Evolutionary conservation across 1,139 yeast species (phyloP).

Genomic region (Candida neerlandica): DNA sequence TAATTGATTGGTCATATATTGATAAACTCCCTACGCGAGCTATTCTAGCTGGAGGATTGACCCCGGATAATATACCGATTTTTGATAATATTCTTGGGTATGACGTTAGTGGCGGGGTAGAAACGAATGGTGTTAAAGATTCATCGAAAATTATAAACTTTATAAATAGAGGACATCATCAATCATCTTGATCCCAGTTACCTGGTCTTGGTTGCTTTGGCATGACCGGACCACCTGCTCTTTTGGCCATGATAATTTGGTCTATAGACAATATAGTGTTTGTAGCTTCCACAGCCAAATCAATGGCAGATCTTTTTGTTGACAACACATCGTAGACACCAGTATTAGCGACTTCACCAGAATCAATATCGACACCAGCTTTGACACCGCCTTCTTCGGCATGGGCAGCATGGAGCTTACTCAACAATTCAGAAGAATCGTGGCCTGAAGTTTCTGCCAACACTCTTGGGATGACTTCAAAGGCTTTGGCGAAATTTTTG

Average conservation of each 20-base stretch:
- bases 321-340: constrained; percentile 80
- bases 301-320: constrained; percentile 83
- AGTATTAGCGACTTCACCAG: constrained; percentile 67
- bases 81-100: constrained; percentile 68
- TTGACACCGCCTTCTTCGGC: constrained; percentile 38
- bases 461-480: constrained; percentile 90
- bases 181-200: constrained; percentile 97
- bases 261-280: constrained; percentile 87
- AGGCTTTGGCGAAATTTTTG: constrained; percentile 91
- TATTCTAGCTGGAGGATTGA: constrained; percentile 88
- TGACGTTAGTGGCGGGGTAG: constrained; percentile 97
- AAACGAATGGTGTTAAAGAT: constrained; percentile 69
- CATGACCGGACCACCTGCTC: constrained; percentile 96
- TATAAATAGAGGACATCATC: constrained; percentile 46
- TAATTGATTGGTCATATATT: constrained; percentile 65
- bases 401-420: constrained; percentile 88
- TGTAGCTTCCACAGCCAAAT: constrained; percentile 95
- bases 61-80: constrained; percentile 73
- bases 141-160: constrained; percentile 58
- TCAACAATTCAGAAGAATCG: constrained; percentile 84
- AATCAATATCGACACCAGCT: constrained; percentile 65
- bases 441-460: constrained; percentile 94
- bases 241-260: constrained; percentile 90
- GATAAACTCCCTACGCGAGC: constrained; percentile 44
- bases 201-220: constrained; percentile 90